Conservation (phyloP, 371 early-diverging fungal species). For the Cladochytrium tenue region DNA sequence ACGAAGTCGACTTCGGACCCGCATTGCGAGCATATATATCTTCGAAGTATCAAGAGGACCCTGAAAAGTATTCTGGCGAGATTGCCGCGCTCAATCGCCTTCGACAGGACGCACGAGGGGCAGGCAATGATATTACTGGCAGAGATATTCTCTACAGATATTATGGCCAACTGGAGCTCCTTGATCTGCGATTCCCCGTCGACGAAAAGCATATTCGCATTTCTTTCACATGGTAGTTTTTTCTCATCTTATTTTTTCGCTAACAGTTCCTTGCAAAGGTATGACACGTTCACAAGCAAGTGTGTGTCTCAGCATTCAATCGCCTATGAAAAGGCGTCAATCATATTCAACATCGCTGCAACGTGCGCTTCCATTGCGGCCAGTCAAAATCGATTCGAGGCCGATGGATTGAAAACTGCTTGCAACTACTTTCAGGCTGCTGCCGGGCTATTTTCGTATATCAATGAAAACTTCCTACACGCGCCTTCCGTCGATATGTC, state of each 20-base stretch:
- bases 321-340: constrained; percentile 94
- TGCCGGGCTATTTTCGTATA: constrained; percentile 89
- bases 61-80: constrained; percentile 82
- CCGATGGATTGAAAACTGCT: constrained; percentile 74
- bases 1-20: constrained; percentile 85
- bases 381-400: constrained; percentile 70
- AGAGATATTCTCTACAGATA: constrained; percentile 91
- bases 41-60: constrained; percentile 85
- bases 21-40: constrained; percentile 83
- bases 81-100: constrained; percentile 81
- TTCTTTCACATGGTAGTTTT: constrained; percentile 79
- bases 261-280: constrained; percentile 65
- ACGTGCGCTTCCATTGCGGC: constrained; percentile 59
- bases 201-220: constrained; percentile 88
- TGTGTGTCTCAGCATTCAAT: constrained; percentile 78
- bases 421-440: constrained; percentile 89
- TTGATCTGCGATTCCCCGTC: constrained; percentile 90
- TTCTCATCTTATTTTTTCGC: not conserved
- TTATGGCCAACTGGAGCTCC: constrained; percentile 90
- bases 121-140: constrained; percentile 86
- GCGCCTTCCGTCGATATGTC: constrained; percentile 91
- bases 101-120: constrained; percentile 93
- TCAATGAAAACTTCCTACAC: constrained; percentile 95
- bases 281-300: constrained; percentile 76
- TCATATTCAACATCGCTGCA: constrained; percentile 91